Conservation (phyloP, 2,329 filamentous ascomycete species). For the Kalmusia sp. region DNA sequence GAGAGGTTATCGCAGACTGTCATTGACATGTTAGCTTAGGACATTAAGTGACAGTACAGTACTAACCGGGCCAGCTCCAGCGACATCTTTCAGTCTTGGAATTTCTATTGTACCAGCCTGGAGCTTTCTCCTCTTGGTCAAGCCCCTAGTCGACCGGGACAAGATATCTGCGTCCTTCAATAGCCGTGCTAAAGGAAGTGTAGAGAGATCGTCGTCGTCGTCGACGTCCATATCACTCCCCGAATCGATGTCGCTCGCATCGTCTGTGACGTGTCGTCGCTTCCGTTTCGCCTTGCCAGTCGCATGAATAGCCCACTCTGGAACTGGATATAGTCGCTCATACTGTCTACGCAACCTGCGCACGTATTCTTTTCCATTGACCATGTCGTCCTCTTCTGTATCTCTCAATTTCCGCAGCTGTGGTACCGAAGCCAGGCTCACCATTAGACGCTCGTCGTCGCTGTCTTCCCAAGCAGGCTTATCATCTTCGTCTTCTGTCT, state of each 20-base stretch:
- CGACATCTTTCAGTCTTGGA: conserved; percentile 85
- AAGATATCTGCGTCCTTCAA: conserved; percentile 77
- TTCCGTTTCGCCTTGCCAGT: conserved; percentile 52
- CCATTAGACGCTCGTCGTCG: conserved; percentile 85
- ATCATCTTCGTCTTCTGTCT: conserved; percentile 47
- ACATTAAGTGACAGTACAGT: background rate
- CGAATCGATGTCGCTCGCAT: conserved; percentile 55
- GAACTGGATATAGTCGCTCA: conserved; percentile 65
- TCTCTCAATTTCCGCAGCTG: conserved; percentile 83
- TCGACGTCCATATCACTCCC: conserved; percentile 63
- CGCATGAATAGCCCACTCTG: conserved; percentile 65
- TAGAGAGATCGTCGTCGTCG: conserved; percentile 60
- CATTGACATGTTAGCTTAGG: conserved; percentile 19
- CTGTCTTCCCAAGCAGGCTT: conserved; percentile 88
- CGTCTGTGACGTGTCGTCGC: conserved; percentile 53
- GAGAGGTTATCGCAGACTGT: conserved; percentile 76
- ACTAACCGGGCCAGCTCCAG: conserved; percentile 73
- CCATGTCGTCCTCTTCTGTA: conserved; percentile 82
- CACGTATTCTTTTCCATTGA: conserved; percentile 86
- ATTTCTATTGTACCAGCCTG: conserved; percentile 90
- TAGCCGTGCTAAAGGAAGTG: conserved; percentile 79
- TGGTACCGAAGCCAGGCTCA: conserved; percentile 80
- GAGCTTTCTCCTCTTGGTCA: conserved; percentile 71
- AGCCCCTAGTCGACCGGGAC: conserved; percentile 58
- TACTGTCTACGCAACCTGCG: conserved; percentile 81